Conservation (phyloP, 257 asterid species). For the Voacanga thouarsii region DNA sequence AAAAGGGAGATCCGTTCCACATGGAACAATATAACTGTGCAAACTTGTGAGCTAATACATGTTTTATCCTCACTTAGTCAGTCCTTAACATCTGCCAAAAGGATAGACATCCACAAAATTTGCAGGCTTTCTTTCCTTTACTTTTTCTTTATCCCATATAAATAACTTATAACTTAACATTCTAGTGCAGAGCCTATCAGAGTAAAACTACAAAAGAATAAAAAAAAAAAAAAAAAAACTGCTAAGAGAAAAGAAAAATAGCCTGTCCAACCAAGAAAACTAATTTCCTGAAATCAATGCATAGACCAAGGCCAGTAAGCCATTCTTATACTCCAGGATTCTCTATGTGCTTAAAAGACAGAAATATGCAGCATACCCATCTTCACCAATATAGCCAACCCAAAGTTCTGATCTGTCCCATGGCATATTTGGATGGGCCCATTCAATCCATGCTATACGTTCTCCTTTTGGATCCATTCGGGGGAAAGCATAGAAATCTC, state of each 20-base stretch:
- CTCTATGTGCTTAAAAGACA: background rate
- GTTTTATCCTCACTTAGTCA: background rate
- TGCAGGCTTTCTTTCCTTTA: background rate
- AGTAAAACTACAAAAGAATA: background rate
- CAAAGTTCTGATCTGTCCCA: slow-evolving; percentile 98
- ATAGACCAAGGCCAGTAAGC: background rate
- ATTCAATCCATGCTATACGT: slow-evolving; percentile 91
- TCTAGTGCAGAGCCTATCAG: background rate
- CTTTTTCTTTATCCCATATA: background rate
- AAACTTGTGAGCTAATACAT: background rate
- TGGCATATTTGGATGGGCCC: slow-evolving; percentile 98
- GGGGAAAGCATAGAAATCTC: slow-evolving; percentile 94
- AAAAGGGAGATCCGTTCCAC: background rate
- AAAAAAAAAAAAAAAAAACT: too few relatives aligned
- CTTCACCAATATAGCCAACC: slow-evolving; percentile 85
- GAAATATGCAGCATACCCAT: slow-evolving; percentile 51
- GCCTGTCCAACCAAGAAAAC: background rate
- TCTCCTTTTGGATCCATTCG: slow-evolving; percentile 79
- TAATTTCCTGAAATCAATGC: background rate
- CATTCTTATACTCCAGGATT: background rate
- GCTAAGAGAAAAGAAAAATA: background rate
- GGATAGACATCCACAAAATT: background rate
- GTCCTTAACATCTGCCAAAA: background rate
- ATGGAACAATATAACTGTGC: background rate
- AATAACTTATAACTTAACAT: background rate